A percentile compares a stretch with the other conserved stretches of the same genome.
Evolutionary conservation across 106 monocot species (phyloP).

Genomic region (Vanilla planifolia): DNA sequence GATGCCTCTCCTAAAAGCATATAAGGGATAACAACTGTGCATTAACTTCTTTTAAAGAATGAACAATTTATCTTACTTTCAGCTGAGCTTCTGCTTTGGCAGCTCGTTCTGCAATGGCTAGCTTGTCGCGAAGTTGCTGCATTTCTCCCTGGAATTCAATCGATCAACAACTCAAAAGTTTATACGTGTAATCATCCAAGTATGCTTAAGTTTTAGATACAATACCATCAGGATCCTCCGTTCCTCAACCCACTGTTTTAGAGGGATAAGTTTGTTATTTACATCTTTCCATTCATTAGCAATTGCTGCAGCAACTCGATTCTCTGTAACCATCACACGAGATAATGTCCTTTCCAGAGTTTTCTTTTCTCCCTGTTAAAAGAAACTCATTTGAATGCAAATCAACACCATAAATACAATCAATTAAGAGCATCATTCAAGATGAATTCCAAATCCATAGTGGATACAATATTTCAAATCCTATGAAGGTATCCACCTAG

Average conservation of each 20-base stretch:
- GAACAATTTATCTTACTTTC: slow-evolving; percentile 34
- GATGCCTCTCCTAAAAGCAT: slow-evolving; percentile 53
- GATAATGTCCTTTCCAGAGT: slow-evolving; percentile 72
- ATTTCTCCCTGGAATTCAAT: slow-evolving; percentile 54
- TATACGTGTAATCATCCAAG: neutral
- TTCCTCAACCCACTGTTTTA: slow-evolving; percentile 82
- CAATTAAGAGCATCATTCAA: neutral
- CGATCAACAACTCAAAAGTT: neutral
- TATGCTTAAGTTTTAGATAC: neutral
- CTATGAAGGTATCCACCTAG: neutral
- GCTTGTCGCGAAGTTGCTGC: slow-evolving; percentile 81
- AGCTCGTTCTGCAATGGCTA: slow-evolving; percentile 52
- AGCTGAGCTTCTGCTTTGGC: slow-evolving; percentile 68
- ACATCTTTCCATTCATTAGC: slow-evolving; percentile 90
- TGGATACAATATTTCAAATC: neutral
- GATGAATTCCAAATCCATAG: neutral
- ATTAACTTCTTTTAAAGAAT: neutral
- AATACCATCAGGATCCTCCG: slow-evolving; percentile 56
- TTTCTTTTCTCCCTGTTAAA: slow-evolving; percentile 57
- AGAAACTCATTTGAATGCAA: neutral
- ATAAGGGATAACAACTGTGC: neutral
- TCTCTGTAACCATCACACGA: slow-evolving; percentile 81
- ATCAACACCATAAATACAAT: neutral
- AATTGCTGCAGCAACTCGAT: slow-evolving; percentile 56
- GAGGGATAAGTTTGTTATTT: slow-evolving; percentile 80